Evolutionary conservation across 495 filamentous ascomycete species (phyloP), one percentile per base, ranked within the genome.

Genomic region (Penicillium manginii): DNA sequence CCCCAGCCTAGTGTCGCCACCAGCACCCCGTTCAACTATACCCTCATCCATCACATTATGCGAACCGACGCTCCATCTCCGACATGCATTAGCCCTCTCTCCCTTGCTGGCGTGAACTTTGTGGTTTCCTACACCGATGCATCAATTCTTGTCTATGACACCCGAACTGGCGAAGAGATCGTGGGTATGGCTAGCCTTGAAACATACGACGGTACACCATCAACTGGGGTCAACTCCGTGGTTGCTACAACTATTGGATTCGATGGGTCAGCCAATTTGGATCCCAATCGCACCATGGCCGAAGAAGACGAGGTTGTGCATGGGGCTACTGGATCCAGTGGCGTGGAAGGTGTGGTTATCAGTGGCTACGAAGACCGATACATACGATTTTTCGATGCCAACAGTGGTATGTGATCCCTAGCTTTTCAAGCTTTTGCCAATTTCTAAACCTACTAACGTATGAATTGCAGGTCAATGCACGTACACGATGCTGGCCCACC

Each of bases 401-500:
- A 98, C 68, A 96, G 91, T 75, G 94, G 94, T 98, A 86, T 72
- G 91, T 87, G 9, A 53, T 47, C 45, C 10, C 6, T 23, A 19
- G n/a, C 12, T 22, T 8, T 50, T 2, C 33, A 29, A 29, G 26
- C 53, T 4, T 17, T 39, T 15, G 42, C 18, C 10, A 35, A 39
- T 37, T 8, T 19, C n/a, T 59, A 21, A 39, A 23, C 8, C 50
- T 58, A 63, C 77, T 79, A 70, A 84, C 42, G 23, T 19, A 37
- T 54, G 4, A 5, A 51, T n/a, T 17, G 51, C 11, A 98, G 94
- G 94, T 60, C 96, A 98, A 94, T 97, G 92, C 78, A 97, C 96
- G 15, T 98, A 98, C 73, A 93, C 87, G 62, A 98, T 98, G 94
- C 86, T 97, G 55, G 94, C 94, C 2, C 94, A 98, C 69, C 91